These are phyloP conservation scores for Oxyria digyna DNA, from an alignment of 148 eudicot species.

Conservation along the genomic window DNA sequence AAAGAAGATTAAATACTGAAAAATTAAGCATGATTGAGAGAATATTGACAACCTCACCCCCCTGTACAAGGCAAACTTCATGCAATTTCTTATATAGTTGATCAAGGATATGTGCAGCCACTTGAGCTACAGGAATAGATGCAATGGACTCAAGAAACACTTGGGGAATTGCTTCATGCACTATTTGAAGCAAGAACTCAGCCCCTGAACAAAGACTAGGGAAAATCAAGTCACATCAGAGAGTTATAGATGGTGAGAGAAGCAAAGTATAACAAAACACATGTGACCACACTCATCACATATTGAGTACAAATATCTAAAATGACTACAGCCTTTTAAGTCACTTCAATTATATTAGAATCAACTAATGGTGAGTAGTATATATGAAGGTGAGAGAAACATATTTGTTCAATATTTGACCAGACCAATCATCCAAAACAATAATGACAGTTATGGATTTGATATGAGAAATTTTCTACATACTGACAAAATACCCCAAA, in stretches of 20 bases:
- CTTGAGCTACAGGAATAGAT: constrained; percentile 59
- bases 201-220: constrained; percentile 90
- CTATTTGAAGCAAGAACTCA: constrained; percentile 62
- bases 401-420: not conserved
- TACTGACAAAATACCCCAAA: not conserved
- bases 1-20: not conserved
- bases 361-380: not conserved
- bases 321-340: not conserved
- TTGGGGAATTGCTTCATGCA: constrained; percentile 60
- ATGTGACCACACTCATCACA: not conserved
- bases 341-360: not conserved
- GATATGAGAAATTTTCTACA: not conserved
- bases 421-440: not conserved
- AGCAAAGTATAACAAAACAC: not conserved
- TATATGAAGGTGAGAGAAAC: not conserved
- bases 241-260: not conserved
- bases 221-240: constrained; percentile 30
- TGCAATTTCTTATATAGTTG: constrained; percentile 60
- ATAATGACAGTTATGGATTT: not conserved
- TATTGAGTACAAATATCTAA: not conserved
- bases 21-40: not conserved
- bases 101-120: constrained; percentile 70
- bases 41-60: constrained; percentile 65
- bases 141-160: constrained; percentile 35
- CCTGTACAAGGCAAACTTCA: constrained; percentile 73